Evolutionary conservation across 805 yeast species (phyloP), one percentile per base, ranked within the genome.

Genomic region (Yarrowia sp.): DNA sequence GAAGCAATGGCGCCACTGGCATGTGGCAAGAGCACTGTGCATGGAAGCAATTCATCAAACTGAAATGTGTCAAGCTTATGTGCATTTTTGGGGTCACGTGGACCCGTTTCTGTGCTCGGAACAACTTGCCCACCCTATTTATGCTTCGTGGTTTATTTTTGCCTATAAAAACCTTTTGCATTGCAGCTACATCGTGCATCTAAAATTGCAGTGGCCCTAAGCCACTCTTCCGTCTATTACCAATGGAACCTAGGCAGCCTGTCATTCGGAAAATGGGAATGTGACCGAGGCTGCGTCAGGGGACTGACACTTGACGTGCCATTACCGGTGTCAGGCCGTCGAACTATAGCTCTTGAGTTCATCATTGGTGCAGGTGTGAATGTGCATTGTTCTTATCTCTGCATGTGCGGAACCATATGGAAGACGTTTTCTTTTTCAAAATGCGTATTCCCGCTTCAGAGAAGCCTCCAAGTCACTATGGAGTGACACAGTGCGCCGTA

Each of bases 1-100:
- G 13, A 18, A 6, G 19, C 35, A 44, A 35, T 44, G 51, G 51
- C 51, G 36, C 51, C 51, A 44, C 35, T 44, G 27, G 35, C 33
- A 29, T 44, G 35, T 44, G 5, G 13, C 12, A 19, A 29, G 35
- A 29, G 25, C 12, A 2, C 2, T 13, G 25, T 27, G 35, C 51
- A 29, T 44, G 18, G 25, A 19, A 27, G 35, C n/a, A 42, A 10
- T 25, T 24, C 6, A 25, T 42, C 32, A 12, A 25, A 16, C 3
- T 25, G 33, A 5, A n/a, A 25, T 12, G 22, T 25, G 27, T 41
- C 47, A 22, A 21, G n/a, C 5, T 19, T 9, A 21, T 13, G 25
- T n/a, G n/a, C n/a, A n/a, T n/a, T n/a, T n/a, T n/a, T n/a, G n/a
- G n/a, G n/a, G n/a, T n/a, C n/a, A n/a, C n/a, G n/a, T n/a, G n/a